Evolutionary conservation across 371 early-diverging fungal species (phyloP), one percentile per base, ranked within the genome.

Genomic region (Batkoa obscura): DNA sequence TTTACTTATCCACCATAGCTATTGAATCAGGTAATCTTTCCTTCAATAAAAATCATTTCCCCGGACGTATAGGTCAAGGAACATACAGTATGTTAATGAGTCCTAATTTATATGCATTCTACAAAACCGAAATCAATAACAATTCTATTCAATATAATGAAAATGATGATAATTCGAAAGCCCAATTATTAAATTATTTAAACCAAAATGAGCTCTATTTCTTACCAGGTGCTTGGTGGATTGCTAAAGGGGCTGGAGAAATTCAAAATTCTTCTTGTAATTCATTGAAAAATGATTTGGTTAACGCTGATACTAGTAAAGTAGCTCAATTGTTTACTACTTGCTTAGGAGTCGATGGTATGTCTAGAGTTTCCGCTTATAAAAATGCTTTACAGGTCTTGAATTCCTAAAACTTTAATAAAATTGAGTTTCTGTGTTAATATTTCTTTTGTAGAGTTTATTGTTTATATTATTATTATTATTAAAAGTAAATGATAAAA

Each of bases 181-280:
- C 12, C n/a, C 5, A 12, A 10, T 3, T 39, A 13, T 43, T 55
- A 2, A 39, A 55, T 3, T 6, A 43, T 15, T 38, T 55, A 30
- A 55, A 43, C 43, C 39, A 41, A 9, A n/a, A 55, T 39, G 17
- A 55, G 31, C 43, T 43, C 15, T 41, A 42, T 2, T 55, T 55
- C 43, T 12, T 55, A n/a, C 41, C 55, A 33, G 43, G 55, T 12
- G 55, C 55, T 35, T 55, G 55, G 55, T 55, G 55, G 55, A 55
- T 55, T 31, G 43, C 33, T 33, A 23, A 43, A 34, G 43, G 55
- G 12, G 36, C 43, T 9, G 55, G 34, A 43, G 23, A 23, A 23
- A 23, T 23, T 23, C 23, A 23, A 23, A 23, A 23, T 23, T 23
- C 23, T 23, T 23, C 23, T 23, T 23, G 23, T 23, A 23, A 23